These are phyloP conservation scores for Saraca asoca DNA, from an alignment of 331 rosid genomes.

Conservation along the genomic window DNA sequence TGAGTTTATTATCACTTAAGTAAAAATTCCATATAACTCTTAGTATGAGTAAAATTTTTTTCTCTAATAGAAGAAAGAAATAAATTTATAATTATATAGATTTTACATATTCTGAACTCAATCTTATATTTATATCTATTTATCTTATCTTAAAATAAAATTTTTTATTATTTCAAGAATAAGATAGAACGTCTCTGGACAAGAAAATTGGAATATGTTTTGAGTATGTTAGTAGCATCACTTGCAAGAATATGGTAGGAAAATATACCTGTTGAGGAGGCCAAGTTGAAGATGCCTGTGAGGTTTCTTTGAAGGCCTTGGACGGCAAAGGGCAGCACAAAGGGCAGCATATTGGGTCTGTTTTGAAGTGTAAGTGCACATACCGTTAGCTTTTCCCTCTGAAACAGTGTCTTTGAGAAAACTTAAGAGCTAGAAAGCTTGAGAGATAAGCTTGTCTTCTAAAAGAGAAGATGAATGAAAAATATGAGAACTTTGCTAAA, in stretches of 20 bases:
- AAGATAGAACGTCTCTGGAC: too few relatives aligned
- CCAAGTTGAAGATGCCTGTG: slow-evolving; percentile 47
- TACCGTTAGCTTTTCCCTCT: slow-evolving; percentile 20
- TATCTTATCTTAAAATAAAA: too few relatives aligned
- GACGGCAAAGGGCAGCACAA: slow-evolving; percentile 30
- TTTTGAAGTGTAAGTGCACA: slow-evolving; percentile 54
- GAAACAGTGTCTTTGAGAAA: neutral
- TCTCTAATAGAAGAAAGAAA: too few relatives aligned
- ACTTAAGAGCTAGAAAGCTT: neutral
- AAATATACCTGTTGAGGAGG: slow-evolving; percentile 60
- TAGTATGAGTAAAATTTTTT: too few relatives aligned
- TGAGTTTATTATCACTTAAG: too few relatives aligned
- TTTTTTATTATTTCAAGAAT: too few relatives aligned
- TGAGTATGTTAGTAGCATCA: too few relatives aligned
- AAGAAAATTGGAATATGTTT: too few relatives aligned
- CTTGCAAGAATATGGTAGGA: neutral
- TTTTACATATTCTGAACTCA: too few relatives aligned
- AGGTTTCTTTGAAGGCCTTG: slow-evolving; percentile 39
- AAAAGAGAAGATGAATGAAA: neutral
- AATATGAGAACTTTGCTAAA: neutral
- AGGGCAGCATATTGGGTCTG: slow-evolving; percentile 30
- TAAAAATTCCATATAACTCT: too few relatives aligned
- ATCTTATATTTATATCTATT: too few relatives aligned
- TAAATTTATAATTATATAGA: too few relatives aligned
- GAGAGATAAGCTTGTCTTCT: slow-evolving; percentile 11